These are phyloP conservation scores for Penicillium mononematosum DNA, from an alignment of 495 filamentous ascomycete species.

Conservation along the genomic window DNA sequence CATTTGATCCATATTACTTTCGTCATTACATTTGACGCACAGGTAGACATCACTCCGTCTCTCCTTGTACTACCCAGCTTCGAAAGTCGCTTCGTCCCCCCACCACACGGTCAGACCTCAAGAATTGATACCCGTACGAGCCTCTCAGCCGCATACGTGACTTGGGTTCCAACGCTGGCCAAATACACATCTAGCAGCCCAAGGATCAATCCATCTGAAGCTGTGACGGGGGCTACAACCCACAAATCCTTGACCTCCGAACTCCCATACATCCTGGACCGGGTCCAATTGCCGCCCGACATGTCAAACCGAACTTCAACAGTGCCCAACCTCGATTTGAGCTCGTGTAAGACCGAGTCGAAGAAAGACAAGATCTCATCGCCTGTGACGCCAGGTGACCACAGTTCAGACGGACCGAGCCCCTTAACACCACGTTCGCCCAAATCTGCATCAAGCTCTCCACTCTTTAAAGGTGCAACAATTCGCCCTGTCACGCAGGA, in stretches of 20 bases:
- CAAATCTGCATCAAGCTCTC: slow-evolving; percentile 43
- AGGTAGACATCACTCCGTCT: slow-evolving; percentile 1
- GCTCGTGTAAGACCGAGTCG: slow-evolving; percentile 34
- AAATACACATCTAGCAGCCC: background rate
- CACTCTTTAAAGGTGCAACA: slow-evolving; percentile 43
- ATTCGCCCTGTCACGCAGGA: slow-evolving; percentile 49
- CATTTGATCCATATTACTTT: slow-evolving; percentile 3
- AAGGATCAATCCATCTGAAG: slow-evolving; percentile 3
- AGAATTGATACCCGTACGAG: background rate
- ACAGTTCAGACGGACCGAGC: slow-evolving; percentile 43
- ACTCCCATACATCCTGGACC: slow-evolving; percentile 9
- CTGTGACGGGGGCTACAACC: slow-evolving; percentile 7
- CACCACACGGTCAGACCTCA: slow-evolving; percentile 6
- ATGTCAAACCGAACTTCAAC: slow-evolving; percentile 46
- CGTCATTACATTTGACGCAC: background rate
- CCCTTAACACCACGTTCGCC: slow-evolving; percentile 47
- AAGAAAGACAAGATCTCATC: slow-evolving; percentile 33
- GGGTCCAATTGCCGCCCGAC: slow-evolving; percentile 25
- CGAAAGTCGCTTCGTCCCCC: slow-evolving; percentile 4
- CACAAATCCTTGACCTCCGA: slow-evolving; percentile 7
- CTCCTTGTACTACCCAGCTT: background rate
- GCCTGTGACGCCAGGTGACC: slow-evolving; percentile 38
- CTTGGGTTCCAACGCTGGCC: background rate
- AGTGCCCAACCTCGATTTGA: slow-evolving; percentile 48
- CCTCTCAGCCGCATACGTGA: slow-evolving; percentile 9